Conservation (phyloP, 2,329 filamentous ascomycete genomes). For the Emergomyces orientalis region DNA sequence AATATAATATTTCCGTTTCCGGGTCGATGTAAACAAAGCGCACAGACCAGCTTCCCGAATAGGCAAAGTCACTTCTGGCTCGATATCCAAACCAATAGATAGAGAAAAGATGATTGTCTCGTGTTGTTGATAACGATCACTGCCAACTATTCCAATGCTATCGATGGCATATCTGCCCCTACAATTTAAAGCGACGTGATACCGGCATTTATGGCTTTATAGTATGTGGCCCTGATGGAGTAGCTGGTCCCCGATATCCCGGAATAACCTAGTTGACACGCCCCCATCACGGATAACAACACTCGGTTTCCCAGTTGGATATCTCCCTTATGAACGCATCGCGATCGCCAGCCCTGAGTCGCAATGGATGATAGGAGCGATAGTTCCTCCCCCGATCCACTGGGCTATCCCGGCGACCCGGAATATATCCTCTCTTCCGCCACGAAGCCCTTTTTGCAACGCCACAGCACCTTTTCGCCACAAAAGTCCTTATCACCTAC, state of each 20-base stretch:
- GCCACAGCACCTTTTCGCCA: constrained; percentile 33
- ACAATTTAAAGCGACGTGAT: background rate
- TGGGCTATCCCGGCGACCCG: constrained; percentile 35
- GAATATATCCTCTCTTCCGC: constrained; percentile 37
- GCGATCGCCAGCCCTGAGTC: background rate
- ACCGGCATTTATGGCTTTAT: background rate
- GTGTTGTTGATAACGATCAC: background rate
- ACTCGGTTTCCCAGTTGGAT: background rate
- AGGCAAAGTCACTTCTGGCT: background rate
- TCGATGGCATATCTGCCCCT: background rate
- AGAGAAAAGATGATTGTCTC: background rate
- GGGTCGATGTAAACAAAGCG: constrained; percentile 12
- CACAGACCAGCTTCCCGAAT: constrained; percentile 10
- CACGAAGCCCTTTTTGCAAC: constrained; percentile 30
- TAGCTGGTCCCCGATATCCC: background rate
- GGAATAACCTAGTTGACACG: background rate
- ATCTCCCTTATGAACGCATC: background rate
- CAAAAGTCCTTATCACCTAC: constrained; percentile 28
- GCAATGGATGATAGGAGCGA: constrained; percentile 28
- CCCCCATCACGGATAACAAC: background rate
- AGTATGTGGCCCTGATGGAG: background rate
- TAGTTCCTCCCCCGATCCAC: constrained; percentile 36
- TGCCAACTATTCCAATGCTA: background rate
- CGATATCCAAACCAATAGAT: background rate
- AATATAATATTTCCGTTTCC: constrained; percentile 3